Evolutionary conservation across 208 protist genomes (phyloP).

Genomic region (Trypanosoma lewisi): DNA sequence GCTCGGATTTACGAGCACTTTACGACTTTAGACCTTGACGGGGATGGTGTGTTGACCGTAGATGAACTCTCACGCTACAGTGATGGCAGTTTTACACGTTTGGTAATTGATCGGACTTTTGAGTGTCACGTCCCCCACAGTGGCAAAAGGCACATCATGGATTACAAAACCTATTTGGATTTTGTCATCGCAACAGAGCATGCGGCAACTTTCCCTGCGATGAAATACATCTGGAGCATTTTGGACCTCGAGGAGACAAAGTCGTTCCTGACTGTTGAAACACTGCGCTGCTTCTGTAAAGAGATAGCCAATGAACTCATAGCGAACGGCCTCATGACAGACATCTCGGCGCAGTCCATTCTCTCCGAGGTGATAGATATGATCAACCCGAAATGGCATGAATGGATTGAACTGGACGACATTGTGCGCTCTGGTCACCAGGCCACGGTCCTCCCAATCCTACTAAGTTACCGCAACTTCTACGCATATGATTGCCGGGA

Average conservation of each 20-base stretch:
- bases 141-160: constrained; percentile 73
- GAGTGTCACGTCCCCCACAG: constrained; percentile 86
- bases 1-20: constrained; percentile 89
- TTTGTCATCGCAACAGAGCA: constrained; percentile 92
- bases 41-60: constrained; percentile 78
- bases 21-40: constrained; percentile 77
- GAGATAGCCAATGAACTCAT: constrained; percentile 78
- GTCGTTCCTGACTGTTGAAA: constrained; percentile 54
- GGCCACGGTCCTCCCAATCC: constrained; percentile 76
- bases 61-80: constrained; percentile 82
- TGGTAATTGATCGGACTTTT: constrained; percentile 86
- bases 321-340: constrained; percentile 66
- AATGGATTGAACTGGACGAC: constrained; percentile 80
- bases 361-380: constrained; percentile 89
- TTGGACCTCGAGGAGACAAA: constrained; percentile 78
- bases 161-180: constrained; percentile 92
- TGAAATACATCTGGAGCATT: constrained; percentile 86
- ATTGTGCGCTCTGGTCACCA: constrained; percentile 78
- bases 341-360: constrained; percentile 81
- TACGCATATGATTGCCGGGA: constrained; percentile 90
- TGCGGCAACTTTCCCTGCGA: constrained; percentile 65
- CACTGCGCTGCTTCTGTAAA: constrained; percentile 83
- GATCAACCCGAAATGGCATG: constrained; percentile 87
- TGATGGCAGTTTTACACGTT: constrained; percentile 75
- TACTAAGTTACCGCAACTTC: constrained; percentile 85